These are phyloP conservation scores for Platismatia glauca DNA, from an alignment of 495 filamentous ascomycete genomes.

Conservation along the genomic window DNA sequence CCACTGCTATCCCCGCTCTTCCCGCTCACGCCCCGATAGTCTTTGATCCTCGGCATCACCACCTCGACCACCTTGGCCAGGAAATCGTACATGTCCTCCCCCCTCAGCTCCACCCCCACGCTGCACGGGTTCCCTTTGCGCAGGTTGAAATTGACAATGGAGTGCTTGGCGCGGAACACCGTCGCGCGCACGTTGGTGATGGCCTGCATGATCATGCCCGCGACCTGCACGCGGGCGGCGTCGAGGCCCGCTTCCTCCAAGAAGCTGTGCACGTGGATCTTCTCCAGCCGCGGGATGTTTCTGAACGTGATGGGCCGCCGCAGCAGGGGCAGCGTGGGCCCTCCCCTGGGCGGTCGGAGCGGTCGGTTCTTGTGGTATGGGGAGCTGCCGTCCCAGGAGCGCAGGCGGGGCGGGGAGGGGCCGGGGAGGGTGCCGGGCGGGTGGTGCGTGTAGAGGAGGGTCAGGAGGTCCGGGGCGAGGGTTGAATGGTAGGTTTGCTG, in stretches of 20 bases:
- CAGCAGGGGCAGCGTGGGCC: slow-evolving; percentile 54
- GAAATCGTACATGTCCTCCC: slow-evolving; percentile 82
- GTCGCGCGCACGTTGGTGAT: slow-evolving; percentile 70
- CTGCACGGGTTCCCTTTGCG: slow-evolving; percentile 47
- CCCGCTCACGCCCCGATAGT: slow-evolving; percentile 77
- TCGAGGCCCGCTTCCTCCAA: slow-evolving; percentile 45
- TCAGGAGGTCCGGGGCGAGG: slow-evolving; percentile 81
- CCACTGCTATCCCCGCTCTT: slow-evolving; percentile 72
- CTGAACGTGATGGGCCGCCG: slow-evolving; percentile 71
- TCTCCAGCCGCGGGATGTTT: slow-evolving; percentile 73
- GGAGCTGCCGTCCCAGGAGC: slow-evolving; percentile 79
- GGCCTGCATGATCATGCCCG: slow-evolving; percentile 72
- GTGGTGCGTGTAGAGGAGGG: slow-evolving; percentile 73
- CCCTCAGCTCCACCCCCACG: slow-evolving; percentile 61
- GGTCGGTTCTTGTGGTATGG: slow-evolving; percentile 90
- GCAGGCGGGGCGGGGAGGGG: slow-evolving; percentile 59
- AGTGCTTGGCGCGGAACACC: slow-evolving; percentile 57
- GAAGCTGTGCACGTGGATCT: slow-evolving; percentile 73
- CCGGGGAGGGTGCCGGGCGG: slow-evolving; percentile 63
- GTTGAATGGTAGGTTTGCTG: slow-evolving; percentile 84
- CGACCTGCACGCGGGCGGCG: slow-evolving; percentile 61
- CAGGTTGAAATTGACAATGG: slow-evolving; percentile 56
- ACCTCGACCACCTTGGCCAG: slow-evolving; percentile 75
- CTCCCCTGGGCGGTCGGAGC: slow-evolving; percentile 71
- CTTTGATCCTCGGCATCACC: slow-evolving; percentile 89